Percentiles rank a stretch among this genome's conserved stretches.
Conservation (phyloP, 2,329 filamentous ascomycete genomes). For the Mycosphaerella sp. region DNA sequence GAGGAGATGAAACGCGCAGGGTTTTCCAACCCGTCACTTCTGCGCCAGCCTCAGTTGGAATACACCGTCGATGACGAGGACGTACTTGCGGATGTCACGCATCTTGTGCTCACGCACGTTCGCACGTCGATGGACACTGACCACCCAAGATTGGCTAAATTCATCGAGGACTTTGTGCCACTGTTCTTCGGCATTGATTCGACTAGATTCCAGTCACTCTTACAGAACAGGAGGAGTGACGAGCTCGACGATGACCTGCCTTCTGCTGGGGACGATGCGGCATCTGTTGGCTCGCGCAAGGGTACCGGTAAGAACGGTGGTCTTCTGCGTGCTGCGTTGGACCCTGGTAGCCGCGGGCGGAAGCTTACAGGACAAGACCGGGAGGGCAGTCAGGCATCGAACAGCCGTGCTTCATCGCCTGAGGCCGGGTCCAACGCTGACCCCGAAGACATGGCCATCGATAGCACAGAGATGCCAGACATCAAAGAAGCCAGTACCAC, state of each 20-base stretch:
- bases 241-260: conserved; percentile 67
- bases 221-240: conserved; percentile 38
- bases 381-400: conserved; percentile 69
- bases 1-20: conserved; percentile 74
- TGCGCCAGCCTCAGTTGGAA: conserved; percentile 55
- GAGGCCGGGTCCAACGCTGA: conserved; percentile 72
- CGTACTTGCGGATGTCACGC: conserved; percentile 48
- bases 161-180: conserved; percentile 47
- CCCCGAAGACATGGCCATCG: conserved; percentile 65
- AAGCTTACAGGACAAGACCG: conserved; percentile 66
- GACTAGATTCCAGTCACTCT: conserved; percentile 55
- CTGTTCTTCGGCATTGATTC: conserved; percentile 47
- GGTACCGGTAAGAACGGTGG: conserved; percentile 46
- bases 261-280: conserved; percentile 61
- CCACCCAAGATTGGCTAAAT: conserved; percentile 41
- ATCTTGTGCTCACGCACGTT: conserved; percentile 41
- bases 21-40: conserved; percentile 24
- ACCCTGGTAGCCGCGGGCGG: conserved; percentile 69
- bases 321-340: conserved; percentile 79
- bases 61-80: conserved; percentile 60
- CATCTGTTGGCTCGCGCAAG: conserved; percentile 61
- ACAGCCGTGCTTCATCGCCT: conserved; percentile 83
- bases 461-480: conserved; percentile 22
- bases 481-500: conserved; percentile 54
- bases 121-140: conserved; percentile 41